Evolutionary conservation across 768 basidiomycete species (phyloP).

Genomic region (Dacryopinax primogenitus): DNA sequence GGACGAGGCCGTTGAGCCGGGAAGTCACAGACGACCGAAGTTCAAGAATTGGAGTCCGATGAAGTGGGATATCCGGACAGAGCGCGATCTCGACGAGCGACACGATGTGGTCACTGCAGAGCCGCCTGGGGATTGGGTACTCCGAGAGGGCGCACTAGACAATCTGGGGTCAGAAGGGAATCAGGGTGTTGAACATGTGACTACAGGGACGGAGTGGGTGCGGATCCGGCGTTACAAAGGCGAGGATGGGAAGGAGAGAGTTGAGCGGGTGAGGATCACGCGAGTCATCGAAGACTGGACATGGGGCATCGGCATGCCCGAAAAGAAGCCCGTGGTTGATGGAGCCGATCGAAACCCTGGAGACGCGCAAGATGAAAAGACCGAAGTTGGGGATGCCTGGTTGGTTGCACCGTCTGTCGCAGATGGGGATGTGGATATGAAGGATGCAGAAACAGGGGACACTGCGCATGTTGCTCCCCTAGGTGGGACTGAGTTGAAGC

Average conservation of each 20-base stretch:
- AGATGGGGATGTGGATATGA: not conserved
- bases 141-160: conserved; percentile 9
- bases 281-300: not conserved
- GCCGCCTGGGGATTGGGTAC: conserved; percentile 4
- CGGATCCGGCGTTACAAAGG: conserved; percentile 3
- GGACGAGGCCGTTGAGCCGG: no score
- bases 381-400: not conserved
- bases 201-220: conserved; percentile 6
- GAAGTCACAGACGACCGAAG: not conserved
- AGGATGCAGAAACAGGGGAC: not conserved
- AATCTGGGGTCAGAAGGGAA: conserved; percentile 23
- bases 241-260: not conserved
- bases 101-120: conserved; percentile 7
- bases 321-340: not conserved
- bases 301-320: not conserved
- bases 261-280: conserved; percentile 6
- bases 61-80: conserved; percentile 8
- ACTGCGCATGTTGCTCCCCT: not conserved
- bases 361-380: not conserved
- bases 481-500: not conserved
- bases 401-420: not conserved
- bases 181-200: conserved; percentile 1
- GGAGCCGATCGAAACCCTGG: not conserved
- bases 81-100: not conserved
- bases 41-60: conserved; percentile 10